These are phyloP conservation scores for Podospora pseudoanserina DNA, from an alignment of 495 filamentous ascomycete species.

Conservation along the genomic window DNA sequence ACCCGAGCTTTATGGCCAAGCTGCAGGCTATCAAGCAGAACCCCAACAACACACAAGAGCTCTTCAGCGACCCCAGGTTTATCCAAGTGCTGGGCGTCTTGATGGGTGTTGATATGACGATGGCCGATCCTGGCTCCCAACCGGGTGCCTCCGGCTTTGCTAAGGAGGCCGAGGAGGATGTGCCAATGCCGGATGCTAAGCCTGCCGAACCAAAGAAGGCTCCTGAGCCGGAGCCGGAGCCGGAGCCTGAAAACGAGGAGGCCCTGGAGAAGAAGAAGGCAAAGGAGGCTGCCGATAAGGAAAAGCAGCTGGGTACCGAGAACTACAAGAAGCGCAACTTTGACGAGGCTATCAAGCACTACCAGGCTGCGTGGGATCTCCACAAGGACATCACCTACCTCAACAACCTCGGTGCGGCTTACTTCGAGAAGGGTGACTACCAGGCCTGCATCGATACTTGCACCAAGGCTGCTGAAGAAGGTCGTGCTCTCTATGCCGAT, in stretches of 20 bases:
- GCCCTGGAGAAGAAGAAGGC: slow-evolving; percentile 77
- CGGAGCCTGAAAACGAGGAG: slow-evolving; percentile 74
- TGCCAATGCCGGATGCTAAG: slow-evolving; percentile 69
- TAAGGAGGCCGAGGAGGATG: slow-evolving; percentile 65
- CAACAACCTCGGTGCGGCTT: slow-evolving; percentile 90
- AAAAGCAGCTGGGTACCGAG: slow-evolving; percentile 92
- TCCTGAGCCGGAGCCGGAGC: slow-evolving; percentile 54
- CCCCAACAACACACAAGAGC: slow-evolving; percentile 70
- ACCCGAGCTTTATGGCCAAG: slow-evolving; percentile 85
- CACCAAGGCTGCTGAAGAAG: slow-evolving; percentile 83
- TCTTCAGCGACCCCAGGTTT: slow-evolving; percentile 86
- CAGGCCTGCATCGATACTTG: slow-evolving; percentile 81
- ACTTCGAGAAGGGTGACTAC: slow-evolving; percentile 94
- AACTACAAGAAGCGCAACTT: slow-evolving; percentile 98
- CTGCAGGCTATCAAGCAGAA: slow-evolving; percentile 75
- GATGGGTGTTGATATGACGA: slow-evolving; percentile 90
- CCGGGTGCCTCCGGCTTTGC: slow-evolving; percentile 41
- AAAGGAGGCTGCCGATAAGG: slow-evolving; percentile 86
- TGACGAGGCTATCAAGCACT: slow-evolving; percentile 91
- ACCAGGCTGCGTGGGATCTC: slow-evolving; percentile 89
- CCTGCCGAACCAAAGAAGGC: slow-evolving; percentile 45
- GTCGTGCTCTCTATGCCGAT: slow-evolving; percentile 79
- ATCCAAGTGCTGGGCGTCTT: slow-evolving; percentile 91
- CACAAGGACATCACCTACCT: slow-evolving; percentile 96
- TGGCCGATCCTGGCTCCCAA: slow-evolving; percentile 53